phyloP scores from a whole-genome alignment of 495 filamentous ascomycete species.

The Penicillium canariense region DNA sequence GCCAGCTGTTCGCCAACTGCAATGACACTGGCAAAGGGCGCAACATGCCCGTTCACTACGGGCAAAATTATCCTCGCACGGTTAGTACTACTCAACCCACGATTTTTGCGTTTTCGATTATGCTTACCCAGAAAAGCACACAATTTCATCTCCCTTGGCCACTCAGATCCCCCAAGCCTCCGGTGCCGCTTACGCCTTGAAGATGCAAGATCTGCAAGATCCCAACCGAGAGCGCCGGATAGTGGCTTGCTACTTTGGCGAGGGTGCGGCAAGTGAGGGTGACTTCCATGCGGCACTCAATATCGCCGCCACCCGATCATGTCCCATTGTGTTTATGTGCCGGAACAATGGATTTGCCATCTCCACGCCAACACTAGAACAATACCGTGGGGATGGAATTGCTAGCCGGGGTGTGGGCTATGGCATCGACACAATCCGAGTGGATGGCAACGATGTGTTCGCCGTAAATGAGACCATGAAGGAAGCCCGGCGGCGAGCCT shows the following conservation, averaged over 20 bases:
- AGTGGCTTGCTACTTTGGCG: constrained; percentile 90
- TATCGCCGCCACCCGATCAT: constrained; percentile 89
- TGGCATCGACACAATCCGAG: constrained; percentile 93
- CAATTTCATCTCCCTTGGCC: constrained; percentile 88
- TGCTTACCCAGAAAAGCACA: constrained; percentile 56
- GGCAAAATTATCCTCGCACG: constrained; percentile 75
- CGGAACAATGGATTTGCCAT: constrained; percentile 98
- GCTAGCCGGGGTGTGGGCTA: constrained; percentile 93
- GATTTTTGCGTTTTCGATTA: neutral
- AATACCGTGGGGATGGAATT: constrained; percentile 96
- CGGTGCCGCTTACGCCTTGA: constrained; percentile 91
- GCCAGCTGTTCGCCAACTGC: constrained; percentile 85
- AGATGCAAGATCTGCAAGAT: constrained; percentile 75
- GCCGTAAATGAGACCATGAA: constrained; percentile 84
- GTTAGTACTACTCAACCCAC: constrained; percentile 42
- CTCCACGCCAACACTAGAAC: constrained; percentile 88
- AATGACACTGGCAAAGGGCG: constrained; percentile 79
- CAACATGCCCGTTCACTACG: constrained; percentile 99
- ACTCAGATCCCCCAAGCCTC: constrained; percentile 95
- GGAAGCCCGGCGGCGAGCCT: constrained; percentile 71
- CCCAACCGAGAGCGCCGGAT: constrained; percentile 65
- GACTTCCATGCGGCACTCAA: constrained; percentile 98
- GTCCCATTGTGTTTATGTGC: constrained; percentile 91
- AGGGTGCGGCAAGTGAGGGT: constrained; percentile 95
- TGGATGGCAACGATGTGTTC: constrained; percentile 97